Evolutionary conservation across 306 rosid species (phyloP), one percentile per base, ranked within the genome.

Genomic region (Ziziphus jujuba): DNA sequence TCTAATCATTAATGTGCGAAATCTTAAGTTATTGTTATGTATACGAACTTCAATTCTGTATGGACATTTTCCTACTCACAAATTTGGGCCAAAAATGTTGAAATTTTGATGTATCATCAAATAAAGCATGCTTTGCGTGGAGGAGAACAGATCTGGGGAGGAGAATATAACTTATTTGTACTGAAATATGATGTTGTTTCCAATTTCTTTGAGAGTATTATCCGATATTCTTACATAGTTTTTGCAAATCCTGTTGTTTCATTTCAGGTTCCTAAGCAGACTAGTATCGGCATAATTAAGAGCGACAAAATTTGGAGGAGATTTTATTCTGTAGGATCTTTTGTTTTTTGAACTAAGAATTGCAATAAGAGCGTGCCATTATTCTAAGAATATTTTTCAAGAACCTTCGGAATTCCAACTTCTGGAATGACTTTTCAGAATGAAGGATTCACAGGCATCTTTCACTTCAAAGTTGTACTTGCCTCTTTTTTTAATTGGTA

Each of bases 231-330:
- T 81, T 15, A 71, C 36, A 40, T 25, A 55, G 49, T 43, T 77
- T 79, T 24, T 65, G 44, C 53, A 25, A 72, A 14, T 64, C 43
- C 50, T 80, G 57, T 52, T 67, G 50, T 73, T 75, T 24, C 73
- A 43, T 67, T 90, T 80, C 91, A 93, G 98, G 89, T 78, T 84
- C 97, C 79, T 93, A 88, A 92, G 62, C 34, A 61, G 75, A 71
- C 81, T 65, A 66, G 78, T 74, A 75, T 77, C 77, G 69, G 68
- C 86, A 57, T 67, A 34, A 76, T 60, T 65, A 76, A 71, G 47
- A 69, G 68, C 78, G 58, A 71, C 74, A 47, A 63, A 28, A 19
- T 49, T 47, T 48, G 58, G 66, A 45, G 77, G 54, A 61, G 77
- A 40, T 8, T 66, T 10, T 36, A 55, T 52, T 50, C 45, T 31